These are phyloP conservation scores for Cucumis cinereus DNA, from an alignment of 306 rosid species.

Conservation along the genomic window DNA sequence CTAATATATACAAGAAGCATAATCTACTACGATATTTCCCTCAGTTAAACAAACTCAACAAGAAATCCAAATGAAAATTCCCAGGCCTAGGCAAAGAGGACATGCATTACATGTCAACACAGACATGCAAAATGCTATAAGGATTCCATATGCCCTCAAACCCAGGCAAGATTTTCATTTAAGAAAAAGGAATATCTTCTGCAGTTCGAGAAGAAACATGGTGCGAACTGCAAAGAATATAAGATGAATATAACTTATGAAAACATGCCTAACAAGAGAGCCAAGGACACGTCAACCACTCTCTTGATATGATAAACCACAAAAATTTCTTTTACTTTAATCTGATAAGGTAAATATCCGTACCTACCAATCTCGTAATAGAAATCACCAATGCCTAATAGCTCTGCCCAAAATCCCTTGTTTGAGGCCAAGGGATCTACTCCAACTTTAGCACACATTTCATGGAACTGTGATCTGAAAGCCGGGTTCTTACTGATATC, in stretches of 20 bases:
- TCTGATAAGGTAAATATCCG: slow-evolving; percentile 13
- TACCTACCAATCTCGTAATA: slow-evolving; percentile 90
- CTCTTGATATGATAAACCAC: not conserved
- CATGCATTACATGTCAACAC: not conserved
- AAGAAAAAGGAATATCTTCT: not conserved
- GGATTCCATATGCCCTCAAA: not conserved
- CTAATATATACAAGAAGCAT: not conserved
- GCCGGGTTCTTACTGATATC: slow-evolving; percentile 96
- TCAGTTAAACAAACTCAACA: not conserved
- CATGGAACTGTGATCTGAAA: slow-evolving; percentile 92
- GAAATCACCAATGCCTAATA: slow-evolving; percentile 88
- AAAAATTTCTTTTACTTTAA: not conserved
- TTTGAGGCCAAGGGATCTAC: slow-evolving; percentile 95
- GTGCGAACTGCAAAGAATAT: not conserved
- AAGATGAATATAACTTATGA: not conserved
- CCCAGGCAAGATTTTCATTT: not conserved
- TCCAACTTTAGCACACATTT: slow-evolving; percentile 95
- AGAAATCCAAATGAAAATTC: not conserved
- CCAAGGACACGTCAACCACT: not conserved
- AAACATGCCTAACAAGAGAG: not conserved
- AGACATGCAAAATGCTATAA: not conserved
- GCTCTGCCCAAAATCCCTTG: slow-evolving; percentile 99
- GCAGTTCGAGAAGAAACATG: not conserved
- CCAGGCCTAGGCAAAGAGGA: not conserved
- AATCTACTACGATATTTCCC: not conserved